These are phyloP conservation scores for Trichoderma simmonsii DNA, from an alignment of 2,329 filamentous ascomycete species.

Conservation along the genomic window DNA sequence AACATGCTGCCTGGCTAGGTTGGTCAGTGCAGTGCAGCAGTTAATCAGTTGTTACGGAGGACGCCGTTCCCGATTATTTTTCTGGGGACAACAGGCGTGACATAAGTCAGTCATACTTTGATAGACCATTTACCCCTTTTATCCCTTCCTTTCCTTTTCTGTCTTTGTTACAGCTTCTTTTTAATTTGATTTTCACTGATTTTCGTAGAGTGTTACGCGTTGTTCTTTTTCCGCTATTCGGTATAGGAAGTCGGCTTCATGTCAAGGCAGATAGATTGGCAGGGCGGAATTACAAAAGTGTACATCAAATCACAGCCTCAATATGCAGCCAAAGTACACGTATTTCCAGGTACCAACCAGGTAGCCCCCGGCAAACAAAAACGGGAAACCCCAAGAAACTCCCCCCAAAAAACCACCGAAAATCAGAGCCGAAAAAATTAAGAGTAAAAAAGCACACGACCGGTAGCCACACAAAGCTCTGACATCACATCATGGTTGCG, in stretches of 20 bases:
- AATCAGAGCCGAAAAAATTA: neutral
- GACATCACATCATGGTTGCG: constrained; percentile 16
- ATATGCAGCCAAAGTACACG: neutral
- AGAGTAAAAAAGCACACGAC: neutral
- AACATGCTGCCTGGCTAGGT: too few relatives aligned
- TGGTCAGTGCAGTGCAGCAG: neutral
- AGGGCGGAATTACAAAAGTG: neutral
- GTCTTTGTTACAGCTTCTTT: neutral
- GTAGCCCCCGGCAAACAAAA: neutral
- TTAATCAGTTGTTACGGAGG: neutral
- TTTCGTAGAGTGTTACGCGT: neutral
- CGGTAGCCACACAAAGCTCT: neutral
- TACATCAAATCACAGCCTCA: neutral
- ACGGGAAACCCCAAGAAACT: neutral
- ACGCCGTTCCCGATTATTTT: neutral
- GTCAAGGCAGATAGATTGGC: too few relatives aligned
- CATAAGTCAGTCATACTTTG: neutral
- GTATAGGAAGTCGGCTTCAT: too few relatives aligned
- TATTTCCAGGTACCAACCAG: neutral
- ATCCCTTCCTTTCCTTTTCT: too few relatives aligned
- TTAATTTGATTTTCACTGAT: neutral
- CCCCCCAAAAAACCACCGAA: too few relatives aligned
- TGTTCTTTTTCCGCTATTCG: neutral
- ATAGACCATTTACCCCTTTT: neutral
- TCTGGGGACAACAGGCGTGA: neutral